phyloP scores from a whole-genome alignment of 2,329 filamentous ascomycete species.

The Fusarium beomiforme region DNA sequence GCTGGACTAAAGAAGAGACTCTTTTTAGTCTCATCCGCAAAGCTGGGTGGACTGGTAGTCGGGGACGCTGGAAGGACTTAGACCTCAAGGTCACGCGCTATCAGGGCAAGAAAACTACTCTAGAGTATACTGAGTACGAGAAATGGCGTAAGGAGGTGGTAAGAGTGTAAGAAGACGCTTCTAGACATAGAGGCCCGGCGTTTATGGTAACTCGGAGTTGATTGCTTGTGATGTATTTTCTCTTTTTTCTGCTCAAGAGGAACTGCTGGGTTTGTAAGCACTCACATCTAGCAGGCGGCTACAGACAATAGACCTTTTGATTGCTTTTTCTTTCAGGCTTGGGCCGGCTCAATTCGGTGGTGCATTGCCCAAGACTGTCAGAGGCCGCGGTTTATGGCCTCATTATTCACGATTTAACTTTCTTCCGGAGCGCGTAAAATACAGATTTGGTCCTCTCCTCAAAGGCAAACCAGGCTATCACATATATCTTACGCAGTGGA shows the following conservation, averaged over 20 bases:
- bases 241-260: conserved; percentile 23
- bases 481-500: neutral
- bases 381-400: neutral
- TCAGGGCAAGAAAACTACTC: conserved; percentile 80
- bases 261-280: conserved; percentile 28
- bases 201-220: conserved; percentile 28
- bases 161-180: conserved; percentile 39
- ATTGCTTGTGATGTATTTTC: conserved; percentile 13
- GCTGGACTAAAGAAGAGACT: conserved; percentile 94
- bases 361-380: neutral
- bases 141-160: conserved; percentile 63
- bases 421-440: neutral
- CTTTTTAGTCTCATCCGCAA: conserved; percentile 91
- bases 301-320: conserved; percentile 25
- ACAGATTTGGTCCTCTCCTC: neutral
- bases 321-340: conserved; percentile 28
- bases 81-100: conserved; percentile 84
- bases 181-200: conserved; percentile 43
- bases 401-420: neutral
- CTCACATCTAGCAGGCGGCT: conserved; percentile 19
- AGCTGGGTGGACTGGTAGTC: conserved; percentile 89
- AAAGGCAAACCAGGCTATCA: neutral
- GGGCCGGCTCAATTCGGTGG: neutral
- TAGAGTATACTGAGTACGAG: conserved; percentile 79
- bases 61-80: conserved; percentile 81